These are phyloP conservation scores for Fraxinus quadrangulata DNA, from an alignment of 257 asterid genomes.

Conservation along the genomic window DNA sequence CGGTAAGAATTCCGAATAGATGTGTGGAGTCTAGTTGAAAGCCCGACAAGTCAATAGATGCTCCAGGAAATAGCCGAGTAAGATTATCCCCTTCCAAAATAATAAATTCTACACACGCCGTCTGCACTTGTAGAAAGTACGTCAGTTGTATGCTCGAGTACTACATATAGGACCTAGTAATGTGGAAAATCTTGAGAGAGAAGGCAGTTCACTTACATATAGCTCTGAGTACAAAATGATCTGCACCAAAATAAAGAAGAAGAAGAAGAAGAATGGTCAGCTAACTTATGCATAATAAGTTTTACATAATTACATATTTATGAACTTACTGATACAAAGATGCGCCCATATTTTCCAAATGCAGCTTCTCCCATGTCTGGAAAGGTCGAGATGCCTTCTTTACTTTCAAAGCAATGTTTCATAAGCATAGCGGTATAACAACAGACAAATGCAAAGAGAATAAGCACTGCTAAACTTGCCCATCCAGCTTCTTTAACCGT, in stretches of 20 bases:
- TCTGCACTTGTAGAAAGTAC: constrained; percentile 42
- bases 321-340: constrained; percentile 71
- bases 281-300: neutral
- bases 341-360: constrained; percentile 72
- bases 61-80: constrained; percentile 65
- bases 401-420: constrained; percentile 76
- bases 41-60: constrained; percentile 50
- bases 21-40: constrained; percentile 60
- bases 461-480: constrained; percentile 58
- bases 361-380: constrained; percentile 95
- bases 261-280: neutral
- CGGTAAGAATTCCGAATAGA: constrained; percentile 56
- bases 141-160: neutral
- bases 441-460: constrained; percentile 72
- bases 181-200: neutral
- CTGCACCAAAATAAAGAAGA: constrained; percentile 54
- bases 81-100: constrained; percentile 86
- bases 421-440: constrained; percentile 78
- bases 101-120: constrained; percentile 76
- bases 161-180: constrained; percentile 1
- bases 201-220: constrained; percentile 53
- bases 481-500: constrained; percentile 79
- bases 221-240: constrained; percentile 74
- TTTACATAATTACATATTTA: neutral
- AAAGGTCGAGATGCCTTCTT: constrained; percentile 59